Evolutionary conservation across 441 rosid genomes (phyloP), one percentile per base, ranked within the genome.

Genomic region (Rhodomyrtus psidioides): DNA sequence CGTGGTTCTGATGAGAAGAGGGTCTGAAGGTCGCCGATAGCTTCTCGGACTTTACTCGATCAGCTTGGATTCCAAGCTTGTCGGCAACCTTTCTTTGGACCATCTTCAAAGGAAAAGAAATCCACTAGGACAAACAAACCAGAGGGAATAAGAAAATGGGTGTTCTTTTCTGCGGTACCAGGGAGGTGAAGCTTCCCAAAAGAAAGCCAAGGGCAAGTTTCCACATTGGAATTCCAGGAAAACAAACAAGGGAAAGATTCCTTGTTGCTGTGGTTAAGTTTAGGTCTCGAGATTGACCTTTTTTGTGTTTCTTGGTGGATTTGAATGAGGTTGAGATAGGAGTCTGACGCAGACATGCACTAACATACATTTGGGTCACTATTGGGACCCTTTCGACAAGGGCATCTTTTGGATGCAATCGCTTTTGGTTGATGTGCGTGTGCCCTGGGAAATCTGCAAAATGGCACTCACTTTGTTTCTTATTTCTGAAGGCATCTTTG

Each of bases 11-110:
- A 85, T 84, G 87, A 86, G 90, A 88, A 56, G 90, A 83, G 83
- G 91, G 87, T 88, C 89, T 60, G 83, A 84, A 91, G 54, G 85
- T 91, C 86, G 91, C 91, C 34, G 88, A 90, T 65, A 90, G 90
- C 89, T 90, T 92, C 82, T 92, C 94, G 42, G 92, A 82, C 85
- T 92, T 92, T 83, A 87, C 76, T 85, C 85, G 91, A 83, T 87
- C 91, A 90, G 91, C 91, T 88, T 93, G 92, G 90, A 88, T 88
- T 59, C 91, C 94, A 92, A 90, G 92, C 93, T 91, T 91, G 87
- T 56, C 87, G 86, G 88, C 88, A 84, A 89, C 87, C 93, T 94
- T 93, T 86, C 93, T 93, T 83, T 94, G 99, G 46, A 96, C 99
- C 98, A 95, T 96, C 90, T 91, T 90, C 87, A 86, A 89, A 84